Percentiles rank a stretch among this genome's conserved stretches.
Conservation (phyloP, 2,329 filamentous ascomycete genomes). For the Pseudocercospora cruenta region DNA sequence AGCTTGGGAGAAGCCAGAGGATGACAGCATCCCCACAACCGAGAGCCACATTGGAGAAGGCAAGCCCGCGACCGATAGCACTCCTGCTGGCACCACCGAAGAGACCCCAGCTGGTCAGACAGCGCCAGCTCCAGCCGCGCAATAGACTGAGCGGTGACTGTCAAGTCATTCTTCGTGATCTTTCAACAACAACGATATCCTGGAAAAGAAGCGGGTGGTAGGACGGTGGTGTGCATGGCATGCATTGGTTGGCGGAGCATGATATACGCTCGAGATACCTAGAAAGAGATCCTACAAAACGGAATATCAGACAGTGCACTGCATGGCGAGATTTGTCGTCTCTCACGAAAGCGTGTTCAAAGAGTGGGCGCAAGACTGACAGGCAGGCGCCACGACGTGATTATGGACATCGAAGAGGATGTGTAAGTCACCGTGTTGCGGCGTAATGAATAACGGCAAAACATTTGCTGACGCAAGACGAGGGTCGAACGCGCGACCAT, state of each 20-base stretch:
- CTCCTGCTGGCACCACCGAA: conserved; percentile 24
- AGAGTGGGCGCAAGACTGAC: background rate
- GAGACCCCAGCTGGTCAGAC: conserved; percentile 32
- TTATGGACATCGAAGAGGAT: too few species aligned
- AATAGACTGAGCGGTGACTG: conserved; percentile 15
- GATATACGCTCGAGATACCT: background rate
- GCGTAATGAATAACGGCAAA: too few species aligned
- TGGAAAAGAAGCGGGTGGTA: conserved; percentile 10
- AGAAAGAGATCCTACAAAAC: background rate
- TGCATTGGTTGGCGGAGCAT: background rate
- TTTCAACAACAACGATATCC: background rate
- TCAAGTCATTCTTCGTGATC: background rate
- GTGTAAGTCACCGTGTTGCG: too few species aligned
- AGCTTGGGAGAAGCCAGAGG: conserved; percentile 50
- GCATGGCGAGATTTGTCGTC: background rate
- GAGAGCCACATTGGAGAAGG: conserved; percentile 38
- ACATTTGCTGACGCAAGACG: too few species aligned
- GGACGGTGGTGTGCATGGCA: conserved; percentile 12
- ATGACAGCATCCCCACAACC: conserved; percentile 38
- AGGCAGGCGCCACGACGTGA: too few species aligned
- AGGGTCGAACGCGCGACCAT: too few species aligned
- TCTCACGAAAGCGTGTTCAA: background rate
- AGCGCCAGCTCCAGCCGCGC: conserved; percentile 24
- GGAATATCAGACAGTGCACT: conserved; percentile 7
- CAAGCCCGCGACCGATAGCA: conserved; percentile 27